These are phyloP conservation scores for Cercospora zeina DNA, from an alignment of 2,329 filamentous ascomycete species.

Conservation along the genomic window DNA sequence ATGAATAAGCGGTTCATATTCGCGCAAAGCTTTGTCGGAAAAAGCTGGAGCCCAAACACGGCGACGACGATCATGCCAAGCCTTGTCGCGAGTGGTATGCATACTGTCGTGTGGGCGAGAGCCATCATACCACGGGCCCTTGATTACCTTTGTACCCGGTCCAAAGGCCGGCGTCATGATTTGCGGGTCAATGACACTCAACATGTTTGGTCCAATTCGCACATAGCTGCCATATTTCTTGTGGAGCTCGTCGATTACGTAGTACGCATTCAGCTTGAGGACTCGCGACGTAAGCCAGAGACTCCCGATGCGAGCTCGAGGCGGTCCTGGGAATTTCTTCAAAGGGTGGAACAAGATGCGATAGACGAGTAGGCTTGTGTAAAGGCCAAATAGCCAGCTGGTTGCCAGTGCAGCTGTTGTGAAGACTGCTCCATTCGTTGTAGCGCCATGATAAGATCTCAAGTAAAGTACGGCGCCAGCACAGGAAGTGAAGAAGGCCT, in stretches of 20 bases:
- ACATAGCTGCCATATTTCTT: slow-evolving; percentile 41
- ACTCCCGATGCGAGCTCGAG: slow-evolving; percentile 37
- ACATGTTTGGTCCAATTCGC: slow-evolving; percentile 41
- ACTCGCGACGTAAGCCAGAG: slow-evolving; percentile 37
- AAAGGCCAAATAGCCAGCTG: slow-evolving; percentile 31
- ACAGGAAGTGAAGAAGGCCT: slow-evolving; percentile 23
- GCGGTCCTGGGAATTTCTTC: slow-evolving; percentile 41
- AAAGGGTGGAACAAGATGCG: slow-evolving; percentile 40
- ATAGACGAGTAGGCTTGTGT: slow-evolving; percentile 43
- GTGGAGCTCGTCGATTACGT: slow-evolving; percentile 38
- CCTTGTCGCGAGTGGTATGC: slow-evolving; percentile 43
- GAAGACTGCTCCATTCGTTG: slow-evolving; percentile 15
- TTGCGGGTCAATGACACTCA: slow-evolving; percentile 43
- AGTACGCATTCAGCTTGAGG: slow-evolving; percentile 33
- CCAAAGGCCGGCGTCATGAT: slow-evolving; percentile 45
- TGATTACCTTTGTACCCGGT: slow-evolving; percentile 43
- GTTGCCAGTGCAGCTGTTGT: slow-evolving; percentile 20
- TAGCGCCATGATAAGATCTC: slow-evolving; percentile 13
- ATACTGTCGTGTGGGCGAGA: slow-evolving; percentile 42
- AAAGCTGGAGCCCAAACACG: slow-evolving; percentile 48
- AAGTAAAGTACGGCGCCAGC: slow-evolving; percentile 19
- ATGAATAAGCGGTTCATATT: slow-evolving; percentile 45
- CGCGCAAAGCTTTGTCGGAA: slow-evolving; percentile 45
- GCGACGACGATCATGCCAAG: slow-evolving; percentile 44
- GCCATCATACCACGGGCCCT: slow-evolving; percentile 47